A percentile compares a stretch with the other conserved stretches of the same genome.
Evolutionary conservation across 2,329 filamentous ascomycete genomes (phyloP).

Genomic region (Claviceps pazoutovae): DNA sequence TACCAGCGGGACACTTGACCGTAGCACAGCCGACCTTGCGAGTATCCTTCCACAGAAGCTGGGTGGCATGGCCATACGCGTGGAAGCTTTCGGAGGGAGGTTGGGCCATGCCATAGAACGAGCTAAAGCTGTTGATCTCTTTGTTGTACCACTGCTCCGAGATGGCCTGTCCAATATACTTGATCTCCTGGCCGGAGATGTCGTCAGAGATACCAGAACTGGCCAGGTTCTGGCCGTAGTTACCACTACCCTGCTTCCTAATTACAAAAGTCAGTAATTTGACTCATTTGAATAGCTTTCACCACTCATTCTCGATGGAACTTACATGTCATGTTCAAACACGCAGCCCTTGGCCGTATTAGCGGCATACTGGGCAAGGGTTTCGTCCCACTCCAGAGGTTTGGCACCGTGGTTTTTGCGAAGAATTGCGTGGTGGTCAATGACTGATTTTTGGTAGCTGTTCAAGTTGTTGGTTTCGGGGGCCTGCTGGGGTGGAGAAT

Average conservation of each 20-base stretch:
- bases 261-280: conserved; percentile 18
- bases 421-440: conserved; percentile 75
- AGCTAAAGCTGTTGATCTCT: conserved; percentile 44
- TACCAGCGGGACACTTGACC: conserved; percentile 47
- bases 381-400: conserved; percentile 48
- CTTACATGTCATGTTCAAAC: conserved; percentile 66
- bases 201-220: conserved; percentile 35
- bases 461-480: not conserved
- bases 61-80: conserved; percentile 43
- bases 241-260: conserved; percentile 43
- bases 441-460: conserved; percentile 25
- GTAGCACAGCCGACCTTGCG: conserved; percentile 44
- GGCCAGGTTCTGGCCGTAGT: conserved; percentile 89
- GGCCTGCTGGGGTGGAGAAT: not conserved
- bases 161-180: conserved; percentile 51
- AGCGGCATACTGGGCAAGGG: conserved; percentile 49
- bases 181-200: conserved; percentile 26
- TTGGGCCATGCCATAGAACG: conserved; percentile 43
- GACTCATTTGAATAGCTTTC: not conserved
- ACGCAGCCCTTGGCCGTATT: conserved; percentile 51
- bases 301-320: conserved; percentile 7
- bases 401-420: conserved; percentile 65
- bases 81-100: conserved; percentile 49
- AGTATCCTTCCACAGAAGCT: conserved; percentile 28
- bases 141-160: conserved; percentile 82